Evolutionary conservation across 345 rosid genomes (phyloP), one percentile per base, ranked within the genome.

Genomic region (Populus tremula): DNA sequence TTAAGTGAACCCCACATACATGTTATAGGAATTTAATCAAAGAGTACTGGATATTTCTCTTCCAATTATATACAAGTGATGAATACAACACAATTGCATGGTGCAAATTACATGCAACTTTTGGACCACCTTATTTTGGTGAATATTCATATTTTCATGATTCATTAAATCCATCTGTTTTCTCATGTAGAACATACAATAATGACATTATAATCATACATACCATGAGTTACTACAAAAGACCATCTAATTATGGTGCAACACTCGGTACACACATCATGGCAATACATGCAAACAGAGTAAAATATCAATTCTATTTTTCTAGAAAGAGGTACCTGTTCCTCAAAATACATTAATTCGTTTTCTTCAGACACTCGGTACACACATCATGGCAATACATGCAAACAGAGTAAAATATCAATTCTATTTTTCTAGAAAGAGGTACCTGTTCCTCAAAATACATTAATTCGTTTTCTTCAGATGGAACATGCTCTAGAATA

Each of bases 381-480:
- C 59, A 21, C 59, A 50, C 59, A 50, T 18, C 59, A 20, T 50
- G 59, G 17, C n/a, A 50, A 50, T 18, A 39, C 38, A 43, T 35
- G 7, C 74, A 69, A 23, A 67, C 45, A 23, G 8, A 23, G 9
- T 14, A 53, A 77, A 49, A 77, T 35, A 41, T 25, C 38, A 35
- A 33, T 38, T 38, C 25, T 21, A 62, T 18, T 54, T 29, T 56
- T 53, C 70, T 10, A 35, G 36, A 43, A 25, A n/a, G 13, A 80
- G 45, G 64, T 85, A 94, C 99, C 98, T 96, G 99, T 67, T 89
- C 90, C 82, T 96, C 97, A 84, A 92, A 96, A 83, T 86, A 87
- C 69, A 83, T 86, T 75, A 89, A 70, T 72, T 91, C 98, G 54
- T 78, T 86, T 80, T 89, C 93, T 78, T 90, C 94, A 41, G 85